These are phyloP conservation scores for Cryptococcus deneoformans DNA, from an alignment of 1,284 basidiomycete genomes.

Conservation along the genomic window DNA sequence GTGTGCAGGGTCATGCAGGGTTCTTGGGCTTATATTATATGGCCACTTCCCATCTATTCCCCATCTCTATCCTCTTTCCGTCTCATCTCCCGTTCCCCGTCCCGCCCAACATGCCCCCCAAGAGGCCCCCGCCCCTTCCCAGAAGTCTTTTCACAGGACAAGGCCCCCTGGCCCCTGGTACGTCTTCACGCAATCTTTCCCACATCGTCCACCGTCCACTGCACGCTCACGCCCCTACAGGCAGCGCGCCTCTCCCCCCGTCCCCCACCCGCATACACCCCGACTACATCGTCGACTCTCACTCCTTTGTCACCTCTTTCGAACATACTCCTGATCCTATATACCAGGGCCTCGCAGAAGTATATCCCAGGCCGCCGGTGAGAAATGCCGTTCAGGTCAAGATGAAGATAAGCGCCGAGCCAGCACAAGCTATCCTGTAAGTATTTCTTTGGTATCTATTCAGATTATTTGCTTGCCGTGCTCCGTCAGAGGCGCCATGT, in stretches of 20 bases:
- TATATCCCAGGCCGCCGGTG: slow-evolving; percentile 22
- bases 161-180: slow-evolving; percentile 42
- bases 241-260: slow-evolving; percentile 30
- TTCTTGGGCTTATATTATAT: too few species aligned
- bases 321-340: slow-evolving; percentile 14
- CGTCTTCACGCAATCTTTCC: neutral
- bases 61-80: too few species aligned
- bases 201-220: neutral
- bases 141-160: slow-evolving; percentile 29
- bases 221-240: neutral
- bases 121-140: slow-evolving; percentile 41
- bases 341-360: slow-evolving; percentile 12
- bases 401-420: slow-evolving; percentile 23
- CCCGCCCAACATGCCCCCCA: slow-evolving; percentile 32
- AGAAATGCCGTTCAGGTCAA: slow-evolving; percentile 28
- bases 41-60: too few species aligned
- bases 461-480: neutral
- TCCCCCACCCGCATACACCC: slow-evolving; percentile 37
- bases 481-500: neutral
- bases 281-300: slow-evolving; percentile 37
- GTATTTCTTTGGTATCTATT: neutral
- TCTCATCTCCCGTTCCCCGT: too few species aligned
- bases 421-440: slow-evolving; percentile 19
- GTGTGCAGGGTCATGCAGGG: too few species aligned
- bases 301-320: slow-evolving; percentile 20